Base-by-base conservation (phyloP, 805 yeast genomes). In the Lipomyces kockii region DNA sequence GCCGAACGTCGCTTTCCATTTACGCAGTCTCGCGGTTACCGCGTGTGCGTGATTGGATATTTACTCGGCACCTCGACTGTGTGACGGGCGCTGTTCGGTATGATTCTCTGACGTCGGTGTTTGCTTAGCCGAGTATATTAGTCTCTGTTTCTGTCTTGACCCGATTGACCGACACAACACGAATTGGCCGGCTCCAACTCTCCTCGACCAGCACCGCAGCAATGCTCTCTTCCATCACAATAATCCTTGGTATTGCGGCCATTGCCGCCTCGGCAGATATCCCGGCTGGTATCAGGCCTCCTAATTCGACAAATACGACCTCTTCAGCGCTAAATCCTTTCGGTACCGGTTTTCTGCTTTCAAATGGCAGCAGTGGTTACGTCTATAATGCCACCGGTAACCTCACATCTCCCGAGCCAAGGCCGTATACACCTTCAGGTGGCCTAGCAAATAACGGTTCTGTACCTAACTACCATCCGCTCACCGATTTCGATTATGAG, bases 401-500 rank as follows among this genome's bases (percentile, higher is more conserved):
- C 25, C 55, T 59, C n/a, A 59, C 62, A 8, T 46, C 62, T n/a
- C 60, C 25, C 25, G 56, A 59, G 27, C 39, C 63, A n/a, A 37
- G 20, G 58, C 63, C 63, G 29, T 53, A 6, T 20, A 51, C 63
- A 17, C 63, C 63, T 34, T n/a, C 63, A 20, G 63, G 63, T 29
- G 58, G 57, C 34, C 43, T 60, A 20, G 59, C 37, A 29, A 34
- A 61, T 3, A 60, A 60, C 46, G 22, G 43, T 12, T 22, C 58
- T 25, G 51, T 8, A 27, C 67, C 67, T 20, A 37, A 37, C 7
- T 64, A 64, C 27, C 64, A 60, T 37, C 67, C 67, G 35, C 54
- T 60, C 54, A 52, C 60, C 37, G 67, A 64, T 43, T 64, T 37
- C 58, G 67, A 64, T 58, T 64, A 60, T 27, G 60, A 64, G 46